Evolutionary conservation across 106 monocot species (phyloP), one percentile per base, ranked within the genome.

Genomic region (Dioscorea zingiberensis): DNA sequence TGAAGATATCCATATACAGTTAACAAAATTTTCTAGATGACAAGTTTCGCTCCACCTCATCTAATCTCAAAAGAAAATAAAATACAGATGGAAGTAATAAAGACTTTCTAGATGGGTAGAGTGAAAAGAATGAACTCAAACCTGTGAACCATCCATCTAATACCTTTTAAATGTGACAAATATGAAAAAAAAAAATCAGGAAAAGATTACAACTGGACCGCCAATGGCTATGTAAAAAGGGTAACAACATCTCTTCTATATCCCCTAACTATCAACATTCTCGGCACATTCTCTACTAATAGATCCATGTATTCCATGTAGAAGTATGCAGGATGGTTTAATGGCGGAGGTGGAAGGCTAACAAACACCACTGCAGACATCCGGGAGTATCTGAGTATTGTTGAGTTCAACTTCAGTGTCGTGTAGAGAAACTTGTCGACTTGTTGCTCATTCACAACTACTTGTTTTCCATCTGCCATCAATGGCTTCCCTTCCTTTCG

Each of bases 291-390:
- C 68, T 92, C 97, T 14, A 98, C 97, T 15, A 98, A 68, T 24
- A 92, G 72, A 82, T 98, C 97, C 97, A 98, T 84, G 61, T 98
- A 98, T 71, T 98, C 97, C 97, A 93, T 92, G 63, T 92, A 98
- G 46, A 92, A 92, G 38, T 98, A 98, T 4, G 92, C 59, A 0
- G 92, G 97, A 28, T 98, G 92, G 57, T 80, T 78, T 59, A 78
- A 25, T 1, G 97, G 97, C 2, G 97, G 97, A 0, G 97, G 97
- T 2, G 97, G 89, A 7, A 98, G 81, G 71, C 97, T 98, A n/a
- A 93, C 92, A 10, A 98, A 79, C 60, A 98, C 97, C 23, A 92
- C 97, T 0, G 92, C 88, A 1, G 97, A 92, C 97, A 98, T 98
- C 60, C 88, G 66, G 7, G 97, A 98, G 70, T 98, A 86, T 54